Conservation (phyloP, 441 rosid genomes). For the Populus hybrid region DNA sequence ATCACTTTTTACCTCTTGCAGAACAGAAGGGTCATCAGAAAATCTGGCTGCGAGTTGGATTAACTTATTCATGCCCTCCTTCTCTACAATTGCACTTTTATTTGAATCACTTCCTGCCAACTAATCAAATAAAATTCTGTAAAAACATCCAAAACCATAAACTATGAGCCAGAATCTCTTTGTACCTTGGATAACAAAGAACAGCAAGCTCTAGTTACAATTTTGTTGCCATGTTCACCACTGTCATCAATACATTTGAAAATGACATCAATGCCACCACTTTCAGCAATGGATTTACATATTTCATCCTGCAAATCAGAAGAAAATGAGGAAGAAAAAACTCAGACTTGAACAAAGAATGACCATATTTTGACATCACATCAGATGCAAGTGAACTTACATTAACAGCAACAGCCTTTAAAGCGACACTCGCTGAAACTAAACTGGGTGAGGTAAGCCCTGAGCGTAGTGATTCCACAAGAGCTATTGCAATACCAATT, state of each 20-base stretch:
- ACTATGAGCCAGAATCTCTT: background rate
- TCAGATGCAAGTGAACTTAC: slow-evolving; percentile 39
- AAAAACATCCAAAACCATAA: background rate
- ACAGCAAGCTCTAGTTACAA: slow-evolving; percentile 69
- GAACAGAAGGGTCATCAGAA: slow-evolving; percentile 71
- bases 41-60: slow-evolving; percentile 66
- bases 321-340: background rate
- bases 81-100: slow-evolving; percentile 73
- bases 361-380: background rate
- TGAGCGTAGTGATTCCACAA: slow-evolving; percentile 59
- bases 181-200: slow-evolving; percentile 76
- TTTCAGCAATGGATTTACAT: slow-evolving; percentile 84
- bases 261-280: slow-evolving; percentile 77
- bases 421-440: slow-evolving; percentile 75
- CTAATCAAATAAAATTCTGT: slow-evolving; percentile 27
- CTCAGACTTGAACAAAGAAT: background rate
- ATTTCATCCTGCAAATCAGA: slow-evolving; percentile 70
- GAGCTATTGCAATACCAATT: slow-evolving; percentile 68
- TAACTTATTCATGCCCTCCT: slow-evolving; percentile 65
- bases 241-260: slow-evolving; percentile 23
- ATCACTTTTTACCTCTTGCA: slow-evolving; percentile 67
- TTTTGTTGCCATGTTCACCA: no score
- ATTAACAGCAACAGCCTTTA: slow-evolving; percentile 84
- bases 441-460: slow-evolving; percentile 74
- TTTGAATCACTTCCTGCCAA: slow-evolving; percentile 95